Percentiles rank a stretch among this genome's conserved stretches.
Conservation (phyloP, 495 filamentous ascomycete genomes). For the Xylaria nigripes region DNA sequence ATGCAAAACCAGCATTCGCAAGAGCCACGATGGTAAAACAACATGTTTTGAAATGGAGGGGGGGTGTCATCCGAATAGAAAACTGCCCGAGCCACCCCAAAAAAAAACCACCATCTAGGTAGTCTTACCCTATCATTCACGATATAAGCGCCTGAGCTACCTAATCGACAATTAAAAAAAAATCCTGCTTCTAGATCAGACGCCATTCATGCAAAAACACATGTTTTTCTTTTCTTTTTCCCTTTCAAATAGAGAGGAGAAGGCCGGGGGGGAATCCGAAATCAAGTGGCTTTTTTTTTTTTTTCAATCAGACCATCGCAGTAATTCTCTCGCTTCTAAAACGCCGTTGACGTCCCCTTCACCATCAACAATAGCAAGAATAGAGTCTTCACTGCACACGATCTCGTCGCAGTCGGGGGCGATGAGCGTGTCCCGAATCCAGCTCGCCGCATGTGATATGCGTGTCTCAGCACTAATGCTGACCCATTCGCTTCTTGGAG, state of each 20-base stretch:
- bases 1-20: neutral
- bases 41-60: neutral
- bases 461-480: constrained; percentile 34
- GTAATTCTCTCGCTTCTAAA: constrained; percentile 33
- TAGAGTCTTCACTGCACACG: constrained; percentile 27
- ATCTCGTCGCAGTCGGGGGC: constrained; percentile 14
- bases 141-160: neutral
- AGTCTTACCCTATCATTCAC: constrained; percentile 1
- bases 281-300: neutral
- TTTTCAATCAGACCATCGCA: constrained; percentile 21
- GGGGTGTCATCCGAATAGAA: neutral
- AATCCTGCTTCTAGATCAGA: neutral
- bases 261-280: neutral
- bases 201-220: constrained; percentile 4
- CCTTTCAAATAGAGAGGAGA: neutral
- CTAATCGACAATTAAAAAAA: neutral
- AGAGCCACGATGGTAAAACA: neutral
- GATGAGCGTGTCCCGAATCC: constrained; percentile 26
- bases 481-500: constrained; percentile 35
- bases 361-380: constrained; percentile 35
- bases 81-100: neutral
- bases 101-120: neutral
- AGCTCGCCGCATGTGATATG: constrained; percentile 33
- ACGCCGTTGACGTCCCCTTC: constrained; percentile 36
- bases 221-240: neutral